Evolutionary conservation across 495 filamentous ascomycete genomes (phyloP).

Genomic region (Acidiella bohemica): DNA sequence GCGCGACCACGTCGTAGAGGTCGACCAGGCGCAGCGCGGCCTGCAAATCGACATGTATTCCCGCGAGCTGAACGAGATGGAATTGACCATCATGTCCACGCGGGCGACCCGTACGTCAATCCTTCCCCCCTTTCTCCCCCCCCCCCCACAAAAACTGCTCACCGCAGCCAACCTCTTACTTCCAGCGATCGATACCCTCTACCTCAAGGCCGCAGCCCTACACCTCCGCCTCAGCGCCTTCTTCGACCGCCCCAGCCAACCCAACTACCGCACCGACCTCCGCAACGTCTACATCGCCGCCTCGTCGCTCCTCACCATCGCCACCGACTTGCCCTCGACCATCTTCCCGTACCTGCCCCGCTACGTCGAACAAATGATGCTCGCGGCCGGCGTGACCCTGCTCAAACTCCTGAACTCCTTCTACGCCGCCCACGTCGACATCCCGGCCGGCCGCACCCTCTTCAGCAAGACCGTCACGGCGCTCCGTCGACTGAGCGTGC

Average conservation of each 20-base stretch:
- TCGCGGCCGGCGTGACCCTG: constrained; percentile 72
- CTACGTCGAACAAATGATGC: constrained; percentile 85
- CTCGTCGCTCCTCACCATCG: constrained; percentile 57
- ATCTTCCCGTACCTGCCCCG: constrained; percentile 63
- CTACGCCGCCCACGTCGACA: constrained; percentile 59
- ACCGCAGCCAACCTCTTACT: constrained; percentile 2
- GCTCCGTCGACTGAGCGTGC: constrained; percentile 64
- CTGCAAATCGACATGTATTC: constrained; percentile 18
- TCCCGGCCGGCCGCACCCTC: constrained; percentile 56
- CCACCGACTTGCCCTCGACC: constrained; percentile 42
- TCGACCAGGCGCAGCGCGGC: constrained; percentile 17
- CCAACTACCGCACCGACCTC: constrained; percentile 64
- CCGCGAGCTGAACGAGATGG: constrained; percentile 18
- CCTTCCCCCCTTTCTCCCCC: not conserved
- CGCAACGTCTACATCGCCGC: constrained; percentile 65
- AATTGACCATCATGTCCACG: constrained; percentile 15
- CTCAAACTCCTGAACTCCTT: constrained; percentile 78
- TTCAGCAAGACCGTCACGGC: constrained; percentile 66
- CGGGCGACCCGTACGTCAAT: constrained; percentile 3
- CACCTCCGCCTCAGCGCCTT: constrained; percentile 79
- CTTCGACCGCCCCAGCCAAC: constrained; percentile 65
- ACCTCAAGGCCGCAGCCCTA: constrained; percentile 64
- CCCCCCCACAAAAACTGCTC: not conserved
- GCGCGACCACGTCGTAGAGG: constrained; percentile 20
- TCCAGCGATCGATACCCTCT: constrained; percentile 37